Conservation (phyloP, 371 early-diverging fungal genomes). For the Quaeritorhiza haematococci region DNA sequence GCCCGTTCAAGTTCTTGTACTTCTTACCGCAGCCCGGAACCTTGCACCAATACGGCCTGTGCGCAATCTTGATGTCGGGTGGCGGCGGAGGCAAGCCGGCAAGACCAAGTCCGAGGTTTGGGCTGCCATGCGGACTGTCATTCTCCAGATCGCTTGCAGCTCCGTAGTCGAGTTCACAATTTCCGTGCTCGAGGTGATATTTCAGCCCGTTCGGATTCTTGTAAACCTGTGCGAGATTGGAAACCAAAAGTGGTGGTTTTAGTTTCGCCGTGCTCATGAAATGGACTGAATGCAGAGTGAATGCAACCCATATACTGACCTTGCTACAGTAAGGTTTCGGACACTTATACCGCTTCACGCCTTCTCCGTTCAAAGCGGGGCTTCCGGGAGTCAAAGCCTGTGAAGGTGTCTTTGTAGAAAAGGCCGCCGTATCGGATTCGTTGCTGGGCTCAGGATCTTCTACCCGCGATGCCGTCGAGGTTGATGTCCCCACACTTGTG, state of each 20-base stretch:
- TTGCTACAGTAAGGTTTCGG: neutral
- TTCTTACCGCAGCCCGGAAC: constrained; percentile 27
- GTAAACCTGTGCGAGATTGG: no score
- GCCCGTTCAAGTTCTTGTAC: constrained; percentile 39
- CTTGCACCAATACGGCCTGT: constrained; percentile 32
- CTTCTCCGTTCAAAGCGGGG: neutral
- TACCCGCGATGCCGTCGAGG: no score
- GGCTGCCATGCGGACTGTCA: neutral
- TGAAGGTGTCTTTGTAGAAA: no score
- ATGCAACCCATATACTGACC: no score
- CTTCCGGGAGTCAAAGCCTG: no score
- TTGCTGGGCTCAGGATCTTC: no score
- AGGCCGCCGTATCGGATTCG: no score
- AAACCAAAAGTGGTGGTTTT: no score
- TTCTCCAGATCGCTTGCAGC: constrained; percentile 2
- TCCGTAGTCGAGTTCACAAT: constrained; percentile 30
- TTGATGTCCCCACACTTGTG: no score
- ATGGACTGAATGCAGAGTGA: no score
- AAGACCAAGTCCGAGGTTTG: neutral
- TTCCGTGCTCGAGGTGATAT: constrained; percentile 42
- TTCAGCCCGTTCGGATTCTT: constrained; percentile 45
- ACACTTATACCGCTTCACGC: neutral
- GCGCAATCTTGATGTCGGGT: constrained; percentile 22
- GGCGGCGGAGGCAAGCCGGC: neutral
- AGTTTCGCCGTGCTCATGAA: no score